A percentile compares a stretch with the other conserved stretches of the same genome.
Conservation (phyloP, 306 rosid genomes). For the Prinsepia uniflora region DNA sequence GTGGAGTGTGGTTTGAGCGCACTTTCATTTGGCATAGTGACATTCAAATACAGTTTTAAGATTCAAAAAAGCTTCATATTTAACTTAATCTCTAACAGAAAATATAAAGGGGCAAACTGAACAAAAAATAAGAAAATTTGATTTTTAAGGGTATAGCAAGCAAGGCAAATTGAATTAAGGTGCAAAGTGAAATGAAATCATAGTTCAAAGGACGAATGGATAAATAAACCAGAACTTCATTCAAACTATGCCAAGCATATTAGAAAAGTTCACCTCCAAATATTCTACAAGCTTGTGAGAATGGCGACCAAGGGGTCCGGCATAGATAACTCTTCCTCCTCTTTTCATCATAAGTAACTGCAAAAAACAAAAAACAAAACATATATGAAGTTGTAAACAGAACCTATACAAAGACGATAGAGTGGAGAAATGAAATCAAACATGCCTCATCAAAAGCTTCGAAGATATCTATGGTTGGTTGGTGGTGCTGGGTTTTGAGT, state of each 20-base stretch:
- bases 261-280: conserved; percentile 32
- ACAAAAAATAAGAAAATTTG: no score
- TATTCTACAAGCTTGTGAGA: conserved; percentile 34
- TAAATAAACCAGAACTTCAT: not conserved
- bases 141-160: no score
- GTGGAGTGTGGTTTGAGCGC: no score
- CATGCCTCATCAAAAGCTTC: conserved; percentile 48
- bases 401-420: no score
- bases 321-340: conserved; percentile 40
- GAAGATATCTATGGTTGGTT: conserved; percentile 45
- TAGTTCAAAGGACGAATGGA: no score
- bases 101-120: no score
- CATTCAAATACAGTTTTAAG: no score
- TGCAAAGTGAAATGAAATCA: no score
- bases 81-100: no score
- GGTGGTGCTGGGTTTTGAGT: not conserved
- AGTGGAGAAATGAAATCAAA: not conserved
- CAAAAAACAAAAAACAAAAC: not conserved
- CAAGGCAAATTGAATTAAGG: no score
- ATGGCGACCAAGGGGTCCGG: conserved; percentile 32
- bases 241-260: not conserved
- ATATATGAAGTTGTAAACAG: not conserved
- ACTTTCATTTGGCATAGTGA: no score
- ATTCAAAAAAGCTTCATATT: no score
- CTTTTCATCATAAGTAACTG: conserved; percentile 42